Evolutionary conservation across 148 eudicot genomes (phyloP).

Genomic region (Camellia lanceoleosa): DNA sequence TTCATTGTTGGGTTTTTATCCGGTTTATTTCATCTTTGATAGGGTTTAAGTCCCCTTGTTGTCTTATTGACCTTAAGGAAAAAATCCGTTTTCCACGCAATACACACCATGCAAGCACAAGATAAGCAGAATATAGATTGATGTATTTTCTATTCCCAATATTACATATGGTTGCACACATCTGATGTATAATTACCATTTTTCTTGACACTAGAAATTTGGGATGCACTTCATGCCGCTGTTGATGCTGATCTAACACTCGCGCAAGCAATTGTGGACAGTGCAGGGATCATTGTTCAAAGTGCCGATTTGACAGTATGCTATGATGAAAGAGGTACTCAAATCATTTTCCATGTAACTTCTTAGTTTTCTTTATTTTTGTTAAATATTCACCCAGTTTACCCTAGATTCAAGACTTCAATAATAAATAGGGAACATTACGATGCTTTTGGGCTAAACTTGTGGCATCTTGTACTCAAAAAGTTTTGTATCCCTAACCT

Average conservation of each 20-base stretch:
- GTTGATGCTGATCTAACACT: constrained; percentile 55
- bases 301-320: constrained; percentile 66
- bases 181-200: neutral
- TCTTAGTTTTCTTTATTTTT: neutral
- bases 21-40: too few relatives aligned
- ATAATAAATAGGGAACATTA: neutral
- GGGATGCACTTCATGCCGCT: constrained; percentile 85
- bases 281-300: constrained; percentile 69
- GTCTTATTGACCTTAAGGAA: too few relatives aligned
- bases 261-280: constrained; percentile 61
- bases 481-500: neutral
- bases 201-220: constrained; percentile 48
- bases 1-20: too few relatives aligned
- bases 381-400: too few relatives aligned
- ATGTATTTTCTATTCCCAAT: too few relatives aligned
- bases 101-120: too few relatives aligned
- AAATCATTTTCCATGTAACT: neutral
- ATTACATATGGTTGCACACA: too few relatives aligned
- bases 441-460: neutral
- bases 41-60: too few relatives aligned
- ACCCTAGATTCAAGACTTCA: too few relatives aligned
- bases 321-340: constrained; percentile 72
- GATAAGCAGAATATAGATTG: too few relatives aligned
- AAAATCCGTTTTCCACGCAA: too few relatives aligned
- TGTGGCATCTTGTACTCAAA: neutral